A percentile compares a stretch with the other conserved stretches of the same genome.
Conservation (phyloP, 148 eudicot species). For the Camellia granthamiana region DNA sequence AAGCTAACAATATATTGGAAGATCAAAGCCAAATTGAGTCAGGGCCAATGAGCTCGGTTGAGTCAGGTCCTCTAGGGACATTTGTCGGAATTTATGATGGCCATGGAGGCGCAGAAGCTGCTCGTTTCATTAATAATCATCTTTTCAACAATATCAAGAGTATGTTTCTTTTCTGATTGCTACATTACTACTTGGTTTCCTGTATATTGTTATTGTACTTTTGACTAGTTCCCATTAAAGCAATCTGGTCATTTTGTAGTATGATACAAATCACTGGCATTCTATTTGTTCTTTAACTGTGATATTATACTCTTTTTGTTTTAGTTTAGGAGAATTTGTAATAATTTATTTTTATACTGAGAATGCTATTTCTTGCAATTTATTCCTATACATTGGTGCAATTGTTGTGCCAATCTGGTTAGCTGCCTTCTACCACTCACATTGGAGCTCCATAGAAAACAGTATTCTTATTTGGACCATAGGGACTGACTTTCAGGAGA, state of each 20-base stretch:
- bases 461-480: neutral
- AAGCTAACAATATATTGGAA: conserved; percentile 70
- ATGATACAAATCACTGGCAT: neutral
- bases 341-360: neutral
- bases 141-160: conserved; percentile 63
- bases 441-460: neutral
- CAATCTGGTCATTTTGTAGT: neutral
- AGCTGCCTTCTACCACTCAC: neutral
- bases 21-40: conserved; percentile 81
- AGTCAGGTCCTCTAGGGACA: conserved; percentile 62
- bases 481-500: neutral
- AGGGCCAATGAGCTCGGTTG: conserved; percentile 55
- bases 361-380: neutral
- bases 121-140: conserved; percentile 48
- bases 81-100: conserved; percentile 86
- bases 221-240: neutral
- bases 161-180: conserved; percentile 26
- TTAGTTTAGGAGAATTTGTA: neutral
- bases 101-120: conserved; percentile 83
- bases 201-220: neutral
- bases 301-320: neutral
- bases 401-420: neutral
- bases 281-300: neutral
- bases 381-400: neutral
- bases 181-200: neutral